These are phyloP conservation scores for Naganishia albida DNA, from an alignment of 1,284 basidiomycete species.

Conservation along the genomic window DNA sequence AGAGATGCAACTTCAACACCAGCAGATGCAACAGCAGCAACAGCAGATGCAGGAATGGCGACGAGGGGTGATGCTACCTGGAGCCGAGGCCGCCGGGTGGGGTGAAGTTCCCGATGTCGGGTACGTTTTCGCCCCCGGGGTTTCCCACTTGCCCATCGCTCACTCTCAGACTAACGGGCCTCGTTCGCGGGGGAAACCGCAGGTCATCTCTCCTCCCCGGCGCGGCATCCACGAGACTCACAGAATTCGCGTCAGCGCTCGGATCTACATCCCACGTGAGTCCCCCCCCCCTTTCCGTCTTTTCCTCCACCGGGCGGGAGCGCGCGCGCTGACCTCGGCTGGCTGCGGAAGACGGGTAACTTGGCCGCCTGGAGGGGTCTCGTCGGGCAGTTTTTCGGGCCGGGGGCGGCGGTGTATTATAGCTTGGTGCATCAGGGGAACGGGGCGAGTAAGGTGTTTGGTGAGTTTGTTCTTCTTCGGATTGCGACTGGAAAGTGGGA, in stretches of 20 bases:
- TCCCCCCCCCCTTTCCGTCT: not conserved
- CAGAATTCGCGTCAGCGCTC: conserved; percentile 4
- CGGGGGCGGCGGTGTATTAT: conserved; percentile 12
- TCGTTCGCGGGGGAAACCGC: too few relatives aligned
- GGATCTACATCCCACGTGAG: conserved; percentile 7
- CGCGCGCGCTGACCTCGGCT: not conserved
- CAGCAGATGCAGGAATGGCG: conserved; percentile 20
- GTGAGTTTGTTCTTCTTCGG: not conserved
- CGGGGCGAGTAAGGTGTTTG: conserved; percentile 16
- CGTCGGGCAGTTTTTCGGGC: conserved; percentile 6
- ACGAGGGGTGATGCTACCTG: conserved; percentile 13
- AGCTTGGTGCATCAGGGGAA: conserved; percentile 23
- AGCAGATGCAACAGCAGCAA: not conserved
- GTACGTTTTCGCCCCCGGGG: not conserved
- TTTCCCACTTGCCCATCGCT: too few relatives aligned
- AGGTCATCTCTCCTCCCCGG: conserved; percentile 23
- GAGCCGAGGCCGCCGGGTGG: not conserved
- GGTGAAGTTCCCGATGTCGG: conserved; percentile 12
- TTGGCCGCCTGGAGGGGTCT: conserved; percentile 5
- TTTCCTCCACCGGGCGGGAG: not conserved
- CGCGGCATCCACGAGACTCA: not conserved
- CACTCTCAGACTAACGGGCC: too few relatives aligned
- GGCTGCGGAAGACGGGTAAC: conserved; percentile 4
- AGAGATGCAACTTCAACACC: not conserved
- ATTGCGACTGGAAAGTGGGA: not conserved